Evolutionary conservation across 2,329 filamentous ascomycete species (phyloP).

Genomic region (Claviceps paspali): DNA sequence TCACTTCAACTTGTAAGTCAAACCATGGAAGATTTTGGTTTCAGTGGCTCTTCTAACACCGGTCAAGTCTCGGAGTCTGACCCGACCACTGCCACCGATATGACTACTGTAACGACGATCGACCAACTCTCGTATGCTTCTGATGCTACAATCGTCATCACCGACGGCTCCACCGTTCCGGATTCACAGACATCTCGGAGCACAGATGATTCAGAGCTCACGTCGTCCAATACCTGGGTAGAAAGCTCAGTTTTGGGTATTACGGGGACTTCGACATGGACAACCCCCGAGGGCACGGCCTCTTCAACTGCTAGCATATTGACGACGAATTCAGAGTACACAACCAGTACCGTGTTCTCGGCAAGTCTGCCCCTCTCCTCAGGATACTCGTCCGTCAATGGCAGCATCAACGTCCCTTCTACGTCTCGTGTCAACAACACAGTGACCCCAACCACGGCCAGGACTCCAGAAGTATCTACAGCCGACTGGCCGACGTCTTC

Average conservation of each 20-base stretch:
- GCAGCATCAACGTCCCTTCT: background rate
- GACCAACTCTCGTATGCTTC: background rate
- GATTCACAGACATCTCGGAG: background rate
- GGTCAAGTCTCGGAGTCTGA: background rate
- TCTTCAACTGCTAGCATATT: background rate
- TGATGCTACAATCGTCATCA: background rate
- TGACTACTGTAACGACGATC: background rate
- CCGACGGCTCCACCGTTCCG: background rate
- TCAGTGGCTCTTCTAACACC: background rate
- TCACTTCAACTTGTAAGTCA: constrained; percentile 6
- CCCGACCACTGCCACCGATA: background rate
- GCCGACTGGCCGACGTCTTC: background rate
- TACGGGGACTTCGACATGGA: background rate
- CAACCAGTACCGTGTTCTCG: background rate
- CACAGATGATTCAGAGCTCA: background rate
- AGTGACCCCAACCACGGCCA: background rate
- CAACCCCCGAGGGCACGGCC: background rate
- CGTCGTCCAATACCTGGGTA: background rate
- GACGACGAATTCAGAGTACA: background rate
- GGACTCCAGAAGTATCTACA: background rate
- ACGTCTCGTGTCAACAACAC: background rate
- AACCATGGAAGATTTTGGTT: background rate
- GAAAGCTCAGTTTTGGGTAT: constrained; percentile 5
- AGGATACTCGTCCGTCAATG: background rate
- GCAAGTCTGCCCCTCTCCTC: background rate